Percentiles rank a stretch among this genome's conserved stretches.
Conservation (phyloP, 179 eudicot species). For the Beta macrorhiza region DNA sequence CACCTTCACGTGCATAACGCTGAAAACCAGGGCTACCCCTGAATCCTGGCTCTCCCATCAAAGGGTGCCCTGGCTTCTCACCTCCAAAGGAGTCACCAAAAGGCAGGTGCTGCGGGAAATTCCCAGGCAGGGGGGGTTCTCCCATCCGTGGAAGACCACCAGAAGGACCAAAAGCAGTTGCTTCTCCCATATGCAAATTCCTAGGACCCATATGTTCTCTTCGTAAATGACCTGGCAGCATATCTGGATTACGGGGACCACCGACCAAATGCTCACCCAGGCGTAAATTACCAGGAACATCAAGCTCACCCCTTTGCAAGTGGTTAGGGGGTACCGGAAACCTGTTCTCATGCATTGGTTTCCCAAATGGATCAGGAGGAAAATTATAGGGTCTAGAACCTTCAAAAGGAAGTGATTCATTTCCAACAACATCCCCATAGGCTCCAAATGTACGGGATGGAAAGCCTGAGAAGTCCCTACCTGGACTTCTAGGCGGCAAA, state of each 20-base stretch:
- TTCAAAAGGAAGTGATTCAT: constrained; percentile 51
- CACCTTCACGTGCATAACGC: constrained; percentile 44
- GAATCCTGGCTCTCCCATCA: constrained; percentile 71
- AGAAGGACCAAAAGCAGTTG: constrained; percentile 51
- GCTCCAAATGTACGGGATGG: constrained; percentile 50
- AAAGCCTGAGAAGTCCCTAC: constrained; percentile 52
- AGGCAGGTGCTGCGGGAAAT: constrained; percentile 48
- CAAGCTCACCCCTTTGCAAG: constrained; percentile 47
- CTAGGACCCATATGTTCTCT: constrained; percentile 57
- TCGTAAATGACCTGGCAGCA: constrained; percentile 45
- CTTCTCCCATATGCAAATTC: constrained; percentile 45
- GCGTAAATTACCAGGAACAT: constrained; percentile 32
- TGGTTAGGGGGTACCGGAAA: constrained; percentile 53
- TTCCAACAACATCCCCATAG: constrained; percentile 45
- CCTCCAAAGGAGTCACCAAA: constrained; percentile 57
- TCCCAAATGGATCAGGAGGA: constrained; percentile 47
- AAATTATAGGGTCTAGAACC: constrained; percentile 43
- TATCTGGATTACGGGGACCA: constrained; percentile 41
- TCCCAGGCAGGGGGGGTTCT: constrained; percentile 53
- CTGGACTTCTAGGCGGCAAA: constrained; percentile 61
- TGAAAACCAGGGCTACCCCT: constrained; percentile 50
- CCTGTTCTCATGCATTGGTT: constrained; percentile 47
- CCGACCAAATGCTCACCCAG: constrained; percentile 41
- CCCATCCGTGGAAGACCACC: constrained; percentile 51
- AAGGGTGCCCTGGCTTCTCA: constrained; percentile 52